phyloP scores from a whole-genome alignment of 768 basidiomycete species.

The Rhodotorula sphaerocarpa region DNA sequence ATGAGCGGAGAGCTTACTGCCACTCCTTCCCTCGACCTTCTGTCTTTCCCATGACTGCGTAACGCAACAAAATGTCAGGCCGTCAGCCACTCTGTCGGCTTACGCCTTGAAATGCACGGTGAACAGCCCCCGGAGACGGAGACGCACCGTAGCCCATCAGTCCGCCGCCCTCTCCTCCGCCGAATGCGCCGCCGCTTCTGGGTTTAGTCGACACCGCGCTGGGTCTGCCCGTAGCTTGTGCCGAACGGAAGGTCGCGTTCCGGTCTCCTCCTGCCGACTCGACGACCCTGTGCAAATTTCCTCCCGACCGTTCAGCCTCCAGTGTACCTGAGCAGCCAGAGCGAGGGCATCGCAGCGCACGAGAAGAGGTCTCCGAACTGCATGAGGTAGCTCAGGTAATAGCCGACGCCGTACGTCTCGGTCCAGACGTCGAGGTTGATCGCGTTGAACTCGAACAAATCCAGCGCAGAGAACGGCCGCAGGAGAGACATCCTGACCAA shows the following conservation, averaged over 20 bases:
- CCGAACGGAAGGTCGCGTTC: no score
- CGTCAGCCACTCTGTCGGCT: background rate
- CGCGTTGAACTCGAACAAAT: slow-evolving; percentile 38
- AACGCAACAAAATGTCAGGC: background rate
- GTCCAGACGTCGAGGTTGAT: slow-evolving; percentile 90
- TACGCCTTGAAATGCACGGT: no score
- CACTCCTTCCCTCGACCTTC: slow-evolving; percentile 68
- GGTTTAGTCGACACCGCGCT: background rate
- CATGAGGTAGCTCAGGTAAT: slow-evolving; percentile 80
- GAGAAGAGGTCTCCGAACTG: slow-evolving; percentile 86
- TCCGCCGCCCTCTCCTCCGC: slow-evolving; percentile 42
- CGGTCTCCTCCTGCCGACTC: slow-evolving; percentile 22
- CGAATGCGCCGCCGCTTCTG: background rate
- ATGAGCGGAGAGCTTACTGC: slow-evolving; percentile 49
- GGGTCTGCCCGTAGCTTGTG: background rate
- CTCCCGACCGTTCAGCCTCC: no score
- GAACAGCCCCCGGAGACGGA: background rate
- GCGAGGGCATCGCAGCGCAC: slow-evolving; percentile 10
- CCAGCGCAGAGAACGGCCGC: slow-evolving; percentile 36
- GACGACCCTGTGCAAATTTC: slow-evolving; percentile 28
- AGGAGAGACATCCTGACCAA: slow-evolving; percentile 33
- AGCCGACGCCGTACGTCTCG: slow-evolving; percentile 88
- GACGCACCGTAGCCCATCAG: slow-evolving; percentile 86
- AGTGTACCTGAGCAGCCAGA: background rate
- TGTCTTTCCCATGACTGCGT: slow-evolving; percentile 81